These are phyloP conservation scores for Neurospora crassa DNA, from an alignment of 2,329 filamentous ascomycete genomes.

Conservation along the genomic window DNA sequence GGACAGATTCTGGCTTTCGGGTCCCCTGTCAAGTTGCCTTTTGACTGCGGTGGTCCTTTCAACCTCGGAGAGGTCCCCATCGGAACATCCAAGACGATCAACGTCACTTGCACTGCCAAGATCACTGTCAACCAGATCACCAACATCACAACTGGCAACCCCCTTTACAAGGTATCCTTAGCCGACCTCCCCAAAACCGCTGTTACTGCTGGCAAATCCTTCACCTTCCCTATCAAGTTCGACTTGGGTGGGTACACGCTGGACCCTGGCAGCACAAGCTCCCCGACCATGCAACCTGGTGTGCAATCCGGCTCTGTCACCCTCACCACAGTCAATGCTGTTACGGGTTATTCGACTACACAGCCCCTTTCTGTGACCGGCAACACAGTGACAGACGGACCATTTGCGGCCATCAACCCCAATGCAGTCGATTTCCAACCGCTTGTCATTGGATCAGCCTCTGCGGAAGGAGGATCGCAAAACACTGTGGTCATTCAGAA, in stretches of 20 bases:
- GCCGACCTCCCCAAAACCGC: background rate
- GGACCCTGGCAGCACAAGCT: slow-evolving; percentile 5
- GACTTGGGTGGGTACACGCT: slow-evolving; percentile 4
- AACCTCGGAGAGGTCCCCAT: slow-evolving; percentile 28
- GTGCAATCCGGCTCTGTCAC: slow-evolving; percentile 7
- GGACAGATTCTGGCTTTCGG: slow-evolving; percentile 24
- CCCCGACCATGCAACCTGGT: slow-evolving; percentile 5
- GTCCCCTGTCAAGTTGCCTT: slow-evolving; percentile 30
- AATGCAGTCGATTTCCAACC: slow-evolving; percentile 28
- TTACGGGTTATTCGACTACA: slow-evolving; percentile 24
- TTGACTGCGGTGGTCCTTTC: slow-evolving; percentile 29
- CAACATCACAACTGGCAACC: slow-evolving; percentile 7
- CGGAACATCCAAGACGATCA: slow-evolving; percentile 20
- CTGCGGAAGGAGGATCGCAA: slow-evolving; percentile 9
- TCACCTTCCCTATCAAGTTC: slow-evolving; percentile 4
- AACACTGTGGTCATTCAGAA: slow-evolving; percentile 7
- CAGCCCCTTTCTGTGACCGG: slow-evolving; percentile 28
- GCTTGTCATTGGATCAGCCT: slow-evolving; percentile 25
- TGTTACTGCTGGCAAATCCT: slow-evolving; percentile 1
- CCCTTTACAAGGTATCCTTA: slow-evolving; percentile 1
- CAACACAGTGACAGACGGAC: slow-evolving; percentile 24
- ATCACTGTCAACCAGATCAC: slow-evolving; percentile 6
- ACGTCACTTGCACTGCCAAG: slow-evolving; percentile 5
- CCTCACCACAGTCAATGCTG: slow-evolving; percentile 2
- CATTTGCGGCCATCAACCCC: slow-evolving; percentile 27